Conservation (phyloP, 805 yeast species). For the Metschnikowia santaceciliae region DNA sequence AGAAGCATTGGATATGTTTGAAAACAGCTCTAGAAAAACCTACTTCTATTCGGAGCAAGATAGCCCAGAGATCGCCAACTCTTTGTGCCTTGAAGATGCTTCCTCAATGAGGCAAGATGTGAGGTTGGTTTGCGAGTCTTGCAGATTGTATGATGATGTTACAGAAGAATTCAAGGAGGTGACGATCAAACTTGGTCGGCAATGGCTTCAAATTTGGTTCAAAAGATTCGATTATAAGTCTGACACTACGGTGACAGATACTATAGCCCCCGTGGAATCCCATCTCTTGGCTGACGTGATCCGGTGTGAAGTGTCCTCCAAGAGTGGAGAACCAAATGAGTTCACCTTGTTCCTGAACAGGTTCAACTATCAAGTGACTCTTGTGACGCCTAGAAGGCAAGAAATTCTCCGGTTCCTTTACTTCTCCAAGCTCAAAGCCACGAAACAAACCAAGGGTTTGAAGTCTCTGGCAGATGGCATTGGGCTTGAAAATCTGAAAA, state of each 20-base stretch:
- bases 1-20: conserved; percentile 20
- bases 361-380: conserved; percentile 23
- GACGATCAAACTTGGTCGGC: conserved; percentile 64
- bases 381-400: conserved; percentile 34
- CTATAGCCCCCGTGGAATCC: conserved; percentile 34
- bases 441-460: conserved; percentile 29
- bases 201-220: conserved; percentile 52
- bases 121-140: conserved; percentile 32
- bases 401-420: conserved; percentile 71
- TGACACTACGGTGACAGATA: conserved; percentile 22
- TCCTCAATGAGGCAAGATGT: conserved; percentile 34
- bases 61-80: conserved; percentile 28
- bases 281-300: conserved; percentile 30
- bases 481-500: conserved; percentile 31
- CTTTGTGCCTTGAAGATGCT: conserved; percentile 33
- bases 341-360: conserved; percentile 31
- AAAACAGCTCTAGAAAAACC: conserved; percentile 13
- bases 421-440: conserved; percentile 55
- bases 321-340: conserved; percentile 23
- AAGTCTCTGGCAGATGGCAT: conserved; percentile 41
- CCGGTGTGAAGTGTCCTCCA: conserved; percentile 33
- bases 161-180: conserved; percentile 49
- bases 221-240: conserved; percentile 15
- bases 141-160: conserved; percentile 15
- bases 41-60: conserved; percentile 35